Conservation (phyloP, 164 flowering plant genomes). For the Tinospora cordifolia region DNA sequence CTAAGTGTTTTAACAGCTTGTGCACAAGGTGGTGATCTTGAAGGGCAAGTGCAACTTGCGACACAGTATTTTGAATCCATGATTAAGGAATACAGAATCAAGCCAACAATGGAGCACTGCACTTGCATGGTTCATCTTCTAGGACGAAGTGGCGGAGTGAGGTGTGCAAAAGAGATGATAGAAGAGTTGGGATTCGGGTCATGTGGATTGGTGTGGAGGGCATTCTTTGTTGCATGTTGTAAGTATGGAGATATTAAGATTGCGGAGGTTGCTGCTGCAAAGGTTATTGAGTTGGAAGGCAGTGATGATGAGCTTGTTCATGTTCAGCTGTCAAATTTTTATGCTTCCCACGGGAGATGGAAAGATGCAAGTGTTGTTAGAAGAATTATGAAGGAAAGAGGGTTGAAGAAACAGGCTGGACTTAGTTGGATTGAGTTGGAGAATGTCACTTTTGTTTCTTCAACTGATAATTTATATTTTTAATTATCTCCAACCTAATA, state of each 20-base stretch:
- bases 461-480: neutral
- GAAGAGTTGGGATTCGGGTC: constrained; percentile 40
- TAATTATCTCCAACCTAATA: too few relatives aligned
- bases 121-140: constrained; percentile 47
- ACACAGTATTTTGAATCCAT: constrained; percentile 36
- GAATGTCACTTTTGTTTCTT: constrained; percentile 5
- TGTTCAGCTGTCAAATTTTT: constrained; percentile 50
- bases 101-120: constrained; percentile 48
- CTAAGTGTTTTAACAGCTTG: constrained; percentile 50
- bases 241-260: constrained; percentile 29
- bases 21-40: constrained; percentile 23
- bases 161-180: constrained; percentile 43
- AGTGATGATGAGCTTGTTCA: constrained; percentile 46
- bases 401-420: constrained; percentile 52
- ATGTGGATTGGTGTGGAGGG: constrained; percentile 48
- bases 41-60: constrained; percentile 20
- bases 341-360: constrained; percentile 48
- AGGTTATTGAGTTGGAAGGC: constrained; percentile 34
- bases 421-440: constrained; percentile 51
- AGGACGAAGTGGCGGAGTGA: constrained; percentile 45
- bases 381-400: constrained; percentile 40
- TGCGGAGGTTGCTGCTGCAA: constrained; percentile 51
- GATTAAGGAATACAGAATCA: constrained; percentile 38
- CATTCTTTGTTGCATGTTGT: constrained; percentile 54
- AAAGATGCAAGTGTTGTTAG: constrained; percentile 31